Percentiles rank a stretch among this genome's conserved stretches.
phyloP scores from a whole-genome alignment of 2,329 filamentous ascomycete genomes.

The Colletotrichum acutatum region DNA sequence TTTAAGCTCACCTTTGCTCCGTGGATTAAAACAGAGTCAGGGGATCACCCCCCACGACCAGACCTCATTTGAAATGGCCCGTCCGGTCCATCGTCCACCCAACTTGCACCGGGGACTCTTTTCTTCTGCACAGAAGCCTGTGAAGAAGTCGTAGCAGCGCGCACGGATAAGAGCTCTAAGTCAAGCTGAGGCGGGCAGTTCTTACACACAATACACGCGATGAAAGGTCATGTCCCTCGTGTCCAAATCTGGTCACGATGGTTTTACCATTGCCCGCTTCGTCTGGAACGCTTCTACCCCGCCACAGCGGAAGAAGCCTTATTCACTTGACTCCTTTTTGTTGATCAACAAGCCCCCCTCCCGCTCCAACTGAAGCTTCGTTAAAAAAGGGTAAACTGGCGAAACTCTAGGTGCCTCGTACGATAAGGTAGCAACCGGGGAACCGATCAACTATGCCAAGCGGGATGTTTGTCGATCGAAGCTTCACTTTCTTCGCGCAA shows the following conservation, averaged over 20 bases:
- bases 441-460: background rate
- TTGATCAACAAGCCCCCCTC: background rate
- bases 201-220: background rate
- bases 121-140: background rate
- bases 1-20: background rate
- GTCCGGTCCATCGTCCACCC: background rate
- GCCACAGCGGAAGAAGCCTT: slow-evolving; percentile 6
- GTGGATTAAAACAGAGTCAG: background rate
- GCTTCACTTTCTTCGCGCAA: background rate
- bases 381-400: background rate
- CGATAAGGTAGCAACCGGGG: background rate
- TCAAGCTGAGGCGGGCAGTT: background rate
- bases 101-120: background rate
- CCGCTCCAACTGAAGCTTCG: background rate
- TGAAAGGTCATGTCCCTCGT: background rate
- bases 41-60: background rate
- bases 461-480: slow-evolving; percentile 1
- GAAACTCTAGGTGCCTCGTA: slow-evolving; percentile 2
- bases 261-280: background rate
- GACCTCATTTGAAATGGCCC: background rate
- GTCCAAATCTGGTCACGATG: background rate
- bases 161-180: slow-evolving; percentile 4
- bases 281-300: background rate
- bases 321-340: background rate
- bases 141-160: background rate